These are phyloP conservation scores for Ogataea parapolymorpha DNA, from an alignment of 805 yeast species.

Conservation along the genomic window DNA sequence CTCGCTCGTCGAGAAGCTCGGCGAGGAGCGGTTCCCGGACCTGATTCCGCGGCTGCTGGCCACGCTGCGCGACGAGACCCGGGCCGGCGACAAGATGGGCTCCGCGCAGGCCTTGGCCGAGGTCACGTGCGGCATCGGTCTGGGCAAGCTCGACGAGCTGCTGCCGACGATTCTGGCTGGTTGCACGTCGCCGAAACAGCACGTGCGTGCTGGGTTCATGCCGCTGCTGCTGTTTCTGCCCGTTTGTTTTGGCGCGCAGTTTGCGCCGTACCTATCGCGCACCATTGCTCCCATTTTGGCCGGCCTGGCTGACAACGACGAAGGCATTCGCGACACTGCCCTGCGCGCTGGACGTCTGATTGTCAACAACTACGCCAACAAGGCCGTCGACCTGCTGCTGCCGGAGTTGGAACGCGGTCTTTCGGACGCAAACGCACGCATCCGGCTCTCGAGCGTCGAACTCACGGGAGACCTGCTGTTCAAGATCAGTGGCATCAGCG, in stretches of 20 bases:
- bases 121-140: slow-evolving; percentile 88
- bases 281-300: slow-evolving; percentile 89
- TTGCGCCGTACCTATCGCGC: slow-evolving; percentile 80
- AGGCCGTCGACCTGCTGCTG: slow-evolving; percentile 86
- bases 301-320: slow-evolving; percentile 89
- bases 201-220: slow-evolving; percentile 88
- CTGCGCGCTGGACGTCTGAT: slow-evolving; percentile 89
- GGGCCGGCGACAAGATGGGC: slow-evolving; percentile 90
- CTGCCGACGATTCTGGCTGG: slow-evolving; percentile 74
- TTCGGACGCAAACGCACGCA: slow-evolving; percentile 76
- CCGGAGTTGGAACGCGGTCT: slow-evolving; percentile 94
- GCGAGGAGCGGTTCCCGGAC: slow-evolving; percentile 93
- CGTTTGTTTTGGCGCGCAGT: slow-evolving; percentile 88
- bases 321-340: slow-evolving; percentile 82
- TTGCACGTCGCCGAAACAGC: slow-evolving; percentile 62
- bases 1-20: slow-evolving; percentile 90
- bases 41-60: slow-evolving; percentile 76
- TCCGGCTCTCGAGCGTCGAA: slow-evolving; percentile 90
- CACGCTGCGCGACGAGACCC: slow-evolving; percentile 71
- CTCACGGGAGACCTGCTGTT: slow-evolving; percentile 91
- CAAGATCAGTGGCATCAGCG: slow-evolving; percentile 89
- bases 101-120: slow-evolving; percentile 97
- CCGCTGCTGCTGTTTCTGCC: slow-evolving; percentile 88
- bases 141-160: slow-evolving; percentile 81
- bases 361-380: slow-evolving; percentile 85